Evolutionary conservation across 306 rosid species (phyloP), one percentile per base, ranked within the genome.

Genomic region (Lupinus albus): DNA sequence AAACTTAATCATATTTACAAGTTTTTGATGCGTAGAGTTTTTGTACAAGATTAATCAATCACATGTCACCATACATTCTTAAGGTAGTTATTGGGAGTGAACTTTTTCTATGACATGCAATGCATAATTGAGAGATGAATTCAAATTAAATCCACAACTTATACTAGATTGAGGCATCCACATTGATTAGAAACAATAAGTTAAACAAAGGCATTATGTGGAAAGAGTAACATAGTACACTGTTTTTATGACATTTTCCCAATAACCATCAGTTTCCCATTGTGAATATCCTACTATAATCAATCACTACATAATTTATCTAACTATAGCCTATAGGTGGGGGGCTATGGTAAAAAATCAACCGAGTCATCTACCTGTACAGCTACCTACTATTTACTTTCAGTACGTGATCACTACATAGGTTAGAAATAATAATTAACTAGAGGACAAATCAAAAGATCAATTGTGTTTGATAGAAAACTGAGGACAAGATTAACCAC

Each of bases 341-440:
- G 76, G 76, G 68, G 65, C 64, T 58, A 49, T 64, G 47, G 80
- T 74, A 12, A 80, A 74, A 51, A 80, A 42, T 70, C 66, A 61
- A 72, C 41, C 4, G 47, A 39, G 1, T n/a, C 54, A 49, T 63
- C 70, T 13, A 33, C 65, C 18, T 61, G 69, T 64, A 54, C 36
- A 57, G 75, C 75, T 70, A 78, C 73, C 75, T 66, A 78, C 28
- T 79, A 71, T 59, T 77, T 45, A 72, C 84, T 72, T 74, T 68
- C 70, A 48, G 73, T 58, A 56, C 77, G 61, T 69, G 46, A 71
- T 68, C 70, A 48, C 67, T 58, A 56, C 77, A 61, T 69, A 38
- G 54, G 49, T 49, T 32, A 61, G 67, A 81, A 30, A 53, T 64
- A 63, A 20, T 30, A 48, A 47, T 20, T 51, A 13, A 61, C 13